Conservation (phyloP, 108 stramenopile genomes). For the Fistulifera pelliculosa region DNA sequence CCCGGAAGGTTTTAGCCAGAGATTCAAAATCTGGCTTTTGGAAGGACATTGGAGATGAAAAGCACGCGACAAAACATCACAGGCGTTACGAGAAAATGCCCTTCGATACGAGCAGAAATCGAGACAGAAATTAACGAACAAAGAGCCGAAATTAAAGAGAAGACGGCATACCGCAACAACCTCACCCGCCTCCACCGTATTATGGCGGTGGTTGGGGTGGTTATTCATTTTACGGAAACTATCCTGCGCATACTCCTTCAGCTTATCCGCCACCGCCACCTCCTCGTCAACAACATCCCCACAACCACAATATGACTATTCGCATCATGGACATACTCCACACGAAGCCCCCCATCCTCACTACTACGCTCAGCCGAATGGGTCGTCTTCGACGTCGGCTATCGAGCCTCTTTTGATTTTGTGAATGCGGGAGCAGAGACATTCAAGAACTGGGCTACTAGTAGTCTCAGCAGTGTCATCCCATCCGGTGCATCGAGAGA, state of each 20-base stretch:
- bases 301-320: constrained; percentile 2
- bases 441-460: neutral
- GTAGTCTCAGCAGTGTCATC: neutral
- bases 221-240: constrained; percentile 10
- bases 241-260: constrained; percentile 5
- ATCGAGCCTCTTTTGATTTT: neutral
- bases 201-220: constrained; percentile 7
- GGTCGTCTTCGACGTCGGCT: neutral
- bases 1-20: constrained; percentile 68
- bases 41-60: constrained; percentile 76
- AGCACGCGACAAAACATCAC: constrained; percentile 79
- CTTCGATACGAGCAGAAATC: constrained; percentile 60
- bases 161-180: constrained; percentile 6
- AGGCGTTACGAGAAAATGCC: constrained; percentile 81
- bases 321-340: constrained; percentile 6
- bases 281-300: constrained; percentile 13
- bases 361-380: too few species aligned
- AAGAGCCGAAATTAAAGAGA: constrained; percentile 27
- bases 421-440: constrained; percentile 2
- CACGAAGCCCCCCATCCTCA: neutral
- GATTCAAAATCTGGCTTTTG: constrained; percentile 41
- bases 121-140: constrained; percentile 51
- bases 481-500: neutral
- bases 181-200: constrained; percentile 7
- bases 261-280: constrained; percentile 3